Base-by-base conservation (phyloP, 805 yeast genomes). In the Candida ortonii region DNA sequence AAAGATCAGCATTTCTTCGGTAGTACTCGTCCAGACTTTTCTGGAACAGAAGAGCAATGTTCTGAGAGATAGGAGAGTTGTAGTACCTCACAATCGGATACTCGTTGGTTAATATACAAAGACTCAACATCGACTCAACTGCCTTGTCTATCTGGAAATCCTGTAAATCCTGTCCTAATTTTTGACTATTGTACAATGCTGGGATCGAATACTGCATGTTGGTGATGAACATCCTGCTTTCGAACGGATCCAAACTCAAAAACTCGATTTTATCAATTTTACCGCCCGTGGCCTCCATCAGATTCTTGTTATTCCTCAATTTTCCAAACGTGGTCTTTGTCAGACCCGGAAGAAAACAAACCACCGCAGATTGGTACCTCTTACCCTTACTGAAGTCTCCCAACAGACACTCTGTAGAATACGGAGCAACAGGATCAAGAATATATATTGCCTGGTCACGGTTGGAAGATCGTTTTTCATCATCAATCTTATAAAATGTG, bases 21-120 rank as follows among this genome's bases (percentile, higher is more conserved):
- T 89, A 82, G 58, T 87, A 86, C 32, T 77, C 75, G 53, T 86
- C 95, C 24, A 90, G 62, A 32, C 73, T 78, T 4, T 61, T 49
- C 55, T 88, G 95, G 41, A 89, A 80, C 38, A 71, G 76, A 18
- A 62, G 65, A 1, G 97, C 96, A 29, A 90, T 68, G 19, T 63
- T 55, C 7, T 69, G 66, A 23, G 74, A 63, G 12, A 71, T 64
- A 25, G 72, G 72, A 5, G 80, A 71, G 7, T 76, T 67, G 52
- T 78, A 80, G 60, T 76, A 85, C 46, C 98, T 69, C 14, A 93
- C 76, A 27, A 83, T 73, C 2, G 98, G 98, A 48, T 83, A 85
- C 52, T 89, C 97, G 10, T 94, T 94, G 1, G 93, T 78, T 7
- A 83, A 53, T 6, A 84, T 74, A 66, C 95, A 84, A 16, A 86